Evolutionary conservation across 192 early-diverging fungal species (phyloP).

Genomic region (Gamsiella multidivaricata): DNA sequence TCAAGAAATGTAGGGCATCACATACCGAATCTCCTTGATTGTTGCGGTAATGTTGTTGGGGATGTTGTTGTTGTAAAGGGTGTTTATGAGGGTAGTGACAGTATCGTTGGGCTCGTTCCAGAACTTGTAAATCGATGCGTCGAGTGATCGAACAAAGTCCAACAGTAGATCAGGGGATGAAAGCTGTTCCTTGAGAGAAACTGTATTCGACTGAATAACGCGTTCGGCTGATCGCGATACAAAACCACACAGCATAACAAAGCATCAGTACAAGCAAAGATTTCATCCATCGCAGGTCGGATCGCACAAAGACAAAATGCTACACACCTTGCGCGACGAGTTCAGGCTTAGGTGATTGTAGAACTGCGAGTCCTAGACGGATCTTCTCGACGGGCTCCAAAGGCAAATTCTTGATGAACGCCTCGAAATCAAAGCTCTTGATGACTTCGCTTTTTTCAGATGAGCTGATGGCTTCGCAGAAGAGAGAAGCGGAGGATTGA

Average conservation of each 20-base stretch:
- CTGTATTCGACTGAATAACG: constrained; percentile 26
- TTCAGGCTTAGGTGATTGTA: constrained; percentile 54
- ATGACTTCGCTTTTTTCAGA: constrained; percentile 58
- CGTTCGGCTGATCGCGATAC: constrained; percentile 31
- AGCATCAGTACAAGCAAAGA: too few species aligned
- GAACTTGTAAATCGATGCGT: constrained; percentile 33
- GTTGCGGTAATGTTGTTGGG: constrained; percentile 13
- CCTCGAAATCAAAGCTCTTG: constrained; percentile 56
- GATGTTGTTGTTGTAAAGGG: constrained; percentile 50
- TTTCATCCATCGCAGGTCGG: too few species aligned
- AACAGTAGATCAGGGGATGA: constrained; percentile 23
- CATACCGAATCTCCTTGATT: constrained; percentile 48
- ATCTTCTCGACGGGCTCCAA: constrained; percentile 54
- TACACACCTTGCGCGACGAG: constrained; percentile 53
- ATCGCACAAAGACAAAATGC: background rate
- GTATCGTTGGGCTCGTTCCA: constrained; percentile 50
- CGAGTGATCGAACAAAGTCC: constrained; percentile 42
- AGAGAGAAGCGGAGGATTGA: constrained; percentile 43
- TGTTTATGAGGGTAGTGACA: constrained; percentile 32
- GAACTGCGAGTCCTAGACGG: constrained; percentile 51
- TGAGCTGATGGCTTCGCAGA: constrained; percentile 60
- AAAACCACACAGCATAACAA: background rate
- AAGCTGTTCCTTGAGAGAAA: constrained; percentile 44
- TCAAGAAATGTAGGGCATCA: background rate
- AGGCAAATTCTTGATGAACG: constrained; percentile 45